Evolutionary conservation across 2,329 filamentous ascomycete species (phyloP).

Genomic region (Colletotrichum somersetense): DNA sequence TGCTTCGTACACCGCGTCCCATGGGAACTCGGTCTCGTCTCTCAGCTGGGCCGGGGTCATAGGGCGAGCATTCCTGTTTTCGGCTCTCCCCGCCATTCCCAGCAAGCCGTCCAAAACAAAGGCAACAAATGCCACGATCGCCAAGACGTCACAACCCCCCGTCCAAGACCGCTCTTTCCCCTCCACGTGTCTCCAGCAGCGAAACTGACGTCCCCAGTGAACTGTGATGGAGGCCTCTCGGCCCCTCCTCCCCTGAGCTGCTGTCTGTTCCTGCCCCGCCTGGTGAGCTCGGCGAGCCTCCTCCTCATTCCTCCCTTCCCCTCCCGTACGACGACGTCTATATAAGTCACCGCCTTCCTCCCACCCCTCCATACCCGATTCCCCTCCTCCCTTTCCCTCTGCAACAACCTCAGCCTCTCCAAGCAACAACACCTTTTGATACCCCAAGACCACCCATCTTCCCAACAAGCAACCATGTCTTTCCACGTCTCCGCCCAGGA

Average conservation of each 20-base stretch:
- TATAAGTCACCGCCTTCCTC: slow-evolving; percentile 9
- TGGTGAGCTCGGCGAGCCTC: not conserved
- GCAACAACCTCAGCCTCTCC: not conserved
- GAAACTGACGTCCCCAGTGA: slow-evolving; percentile 5
- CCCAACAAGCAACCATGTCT: slow-evolving; percentile 52
- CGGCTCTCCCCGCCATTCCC: not conserved
- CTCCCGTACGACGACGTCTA: not conserved
- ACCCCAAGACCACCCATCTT: not conserved
- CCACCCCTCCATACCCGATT: not conserved
- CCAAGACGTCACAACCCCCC: slow-evolving; percentile 17
- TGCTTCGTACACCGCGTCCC: too few relatives aligned
- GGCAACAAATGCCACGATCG: slow-evolving; percentile 24
- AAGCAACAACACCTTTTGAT: not conserved
- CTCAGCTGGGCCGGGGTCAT: not conserved
- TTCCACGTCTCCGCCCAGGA: slow-evolving; percentile 63
- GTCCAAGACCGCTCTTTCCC: slow-evolving; percentile 34
- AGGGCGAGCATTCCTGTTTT: not conserved
- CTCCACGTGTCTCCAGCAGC: slow-evolving; percentile 35
- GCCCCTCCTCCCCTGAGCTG: not conserved
- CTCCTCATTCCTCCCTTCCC: not conserved
- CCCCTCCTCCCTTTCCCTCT: not conserved
- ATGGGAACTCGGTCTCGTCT: too few relatives aligned
- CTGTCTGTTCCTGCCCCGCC: not conserved
- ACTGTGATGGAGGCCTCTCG: slow-evolving; percentile 38
- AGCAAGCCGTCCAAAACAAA: not conserved